These are phyloP conservation scores for Rhynchospora pubera DNA, from an alignment of 176 grass and related monocot species.

Conservation along the genomic window DNA sequence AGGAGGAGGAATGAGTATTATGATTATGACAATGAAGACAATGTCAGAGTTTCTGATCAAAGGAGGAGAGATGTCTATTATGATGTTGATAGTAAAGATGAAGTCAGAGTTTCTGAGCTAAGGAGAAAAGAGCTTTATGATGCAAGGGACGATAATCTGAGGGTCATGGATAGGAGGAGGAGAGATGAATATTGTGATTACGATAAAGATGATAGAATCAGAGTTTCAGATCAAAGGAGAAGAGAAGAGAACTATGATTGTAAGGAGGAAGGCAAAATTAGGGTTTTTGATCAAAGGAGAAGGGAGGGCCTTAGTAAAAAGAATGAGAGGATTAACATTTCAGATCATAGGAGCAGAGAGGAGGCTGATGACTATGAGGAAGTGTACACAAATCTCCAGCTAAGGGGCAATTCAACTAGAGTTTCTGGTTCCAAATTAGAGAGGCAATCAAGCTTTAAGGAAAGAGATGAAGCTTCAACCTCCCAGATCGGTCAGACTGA, in stretches of 20 bases:
- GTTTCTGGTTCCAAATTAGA: conserved; percentile 1
- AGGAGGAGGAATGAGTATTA: conserved; percentile 1
- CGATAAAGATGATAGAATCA: conserved; percentile 7
- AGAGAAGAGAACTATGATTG: neutral
- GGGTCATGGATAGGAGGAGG: neutral
- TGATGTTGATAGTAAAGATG: conserved; percentile 13
- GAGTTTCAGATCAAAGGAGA: conserved; percentile 5
- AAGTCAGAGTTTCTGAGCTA: conserved; percentile 1
- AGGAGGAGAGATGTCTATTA: neutral
- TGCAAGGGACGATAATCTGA: conserved; percentile 1
- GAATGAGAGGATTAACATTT: neutral
- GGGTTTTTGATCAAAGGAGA: neutral
- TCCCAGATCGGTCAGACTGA: conserved; percentile 15
- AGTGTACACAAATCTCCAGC: conserved; percentile 2
- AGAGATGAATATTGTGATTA: conserved; percentile 10
- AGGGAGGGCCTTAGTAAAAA: neutral
- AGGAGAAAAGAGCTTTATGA: conserved; percentile 10
- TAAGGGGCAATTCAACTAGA: neutral
- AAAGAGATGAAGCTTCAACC: conserved; percentile 22
- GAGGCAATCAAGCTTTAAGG: conserved; percentile 11
- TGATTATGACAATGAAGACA: conserved; percentile 18
- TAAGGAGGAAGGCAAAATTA: neutral
- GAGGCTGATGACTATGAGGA: conserved; percentile 18
- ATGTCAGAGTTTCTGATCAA: conserved; percentile 7
- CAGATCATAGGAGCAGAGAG: neutral